These are phyloP conservation scores for Pisolithus orientalis DNA, from an alignment of 768 basidiomycete species.

Conservation along the genomic window DNA sequence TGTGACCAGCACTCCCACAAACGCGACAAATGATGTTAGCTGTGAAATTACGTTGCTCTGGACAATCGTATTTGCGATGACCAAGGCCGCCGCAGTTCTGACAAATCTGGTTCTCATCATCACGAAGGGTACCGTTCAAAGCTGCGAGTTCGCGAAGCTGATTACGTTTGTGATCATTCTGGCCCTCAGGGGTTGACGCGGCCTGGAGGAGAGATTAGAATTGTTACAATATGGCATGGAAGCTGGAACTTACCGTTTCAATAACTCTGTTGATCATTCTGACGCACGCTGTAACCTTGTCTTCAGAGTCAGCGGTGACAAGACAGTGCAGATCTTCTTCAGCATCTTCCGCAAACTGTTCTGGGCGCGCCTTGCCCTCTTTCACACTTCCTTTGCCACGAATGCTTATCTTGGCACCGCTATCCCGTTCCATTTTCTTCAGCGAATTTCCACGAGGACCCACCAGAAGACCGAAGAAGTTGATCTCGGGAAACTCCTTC, in stretches of 20 bases:
- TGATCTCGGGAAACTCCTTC: conserved; percentile 99
- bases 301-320: conserved; percentile 86
- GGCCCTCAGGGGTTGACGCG: conserved; percentile 97
- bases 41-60: conserved; percentile 96
- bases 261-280: conserved; percentile 96
- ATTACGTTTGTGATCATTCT: conserved; percentile 99
- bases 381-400: conserved; percentile 98
- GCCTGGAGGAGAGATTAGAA: conserved; percentile 47
- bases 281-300: conserved; percentile 88
- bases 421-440: conserved; percentile 99
- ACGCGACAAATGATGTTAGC: conserved; percentile 99
- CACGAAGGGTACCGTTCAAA: conserved; percentile 95
- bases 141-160: conserved; percentile 97
- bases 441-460: conserved; percentile 98
- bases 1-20: conserved; percentile 97
- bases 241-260: conserved; percentile 69
- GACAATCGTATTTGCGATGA: conserved; percentile 98
- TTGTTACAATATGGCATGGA: background rate
- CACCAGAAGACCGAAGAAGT: conserved; percentile 97
- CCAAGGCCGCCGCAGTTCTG: conserved; percentile 94
- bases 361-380: conserved; percentile 94
- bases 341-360: conserved; percentile 92
- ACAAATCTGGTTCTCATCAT: conserved; percentile 99
- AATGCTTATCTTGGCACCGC: conserved; percentile 97
- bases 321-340: conserved; percentile 99